phyloP scores from a whole-genome alignment of 2,329 filamentous ascomycete species.

The Sclerotiophoma versabilis region DNA sequence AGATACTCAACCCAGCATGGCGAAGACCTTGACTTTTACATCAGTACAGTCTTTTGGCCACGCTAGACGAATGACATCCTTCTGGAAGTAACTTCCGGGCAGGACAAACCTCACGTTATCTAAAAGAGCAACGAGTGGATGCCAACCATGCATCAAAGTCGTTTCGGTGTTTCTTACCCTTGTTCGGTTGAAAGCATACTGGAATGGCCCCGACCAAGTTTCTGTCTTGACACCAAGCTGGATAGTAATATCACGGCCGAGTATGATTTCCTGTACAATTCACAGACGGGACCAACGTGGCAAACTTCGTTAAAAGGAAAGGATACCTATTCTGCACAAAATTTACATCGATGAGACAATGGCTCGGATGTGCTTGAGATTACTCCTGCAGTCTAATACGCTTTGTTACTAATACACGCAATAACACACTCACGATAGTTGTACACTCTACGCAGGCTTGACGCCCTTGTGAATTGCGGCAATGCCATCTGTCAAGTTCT shows the following conservation, averaged over 20 bases:
- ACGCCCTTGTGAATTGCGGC: slow-evolving; percentile 97
- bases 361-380: not conserved
- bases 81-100: too few species aligned
- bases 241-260: too few species aligned
- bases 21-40: not conserved
- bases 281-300: too few species aligned
- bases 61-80: not conserved
- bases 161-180: too few species aligned
- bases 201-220: too few species aligned
- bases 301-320: not conserved
- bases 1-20: not conserved
- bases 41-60: not conserved
- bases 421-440: slow-evolving; percentile 1
- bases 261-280: too few species aligned
- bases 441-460: slow-evolving; percentile 64
- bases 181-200: too few species aligned
- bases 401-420: not conserved
- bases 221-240: too few species aligned
- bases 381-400: slow-evolving; percentile 4
- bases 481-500: slow-evolving; percentile 90
- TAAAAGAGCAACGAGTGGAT: too few species aligned
- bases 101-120: too few species aligned
- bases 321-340: not conserved
- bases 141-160: too few species aligned
- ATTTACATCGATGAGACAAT: not conserved